Conservation (phyloP, 78 protist genomes). For the Creolimax fragrantissima region DNA sequence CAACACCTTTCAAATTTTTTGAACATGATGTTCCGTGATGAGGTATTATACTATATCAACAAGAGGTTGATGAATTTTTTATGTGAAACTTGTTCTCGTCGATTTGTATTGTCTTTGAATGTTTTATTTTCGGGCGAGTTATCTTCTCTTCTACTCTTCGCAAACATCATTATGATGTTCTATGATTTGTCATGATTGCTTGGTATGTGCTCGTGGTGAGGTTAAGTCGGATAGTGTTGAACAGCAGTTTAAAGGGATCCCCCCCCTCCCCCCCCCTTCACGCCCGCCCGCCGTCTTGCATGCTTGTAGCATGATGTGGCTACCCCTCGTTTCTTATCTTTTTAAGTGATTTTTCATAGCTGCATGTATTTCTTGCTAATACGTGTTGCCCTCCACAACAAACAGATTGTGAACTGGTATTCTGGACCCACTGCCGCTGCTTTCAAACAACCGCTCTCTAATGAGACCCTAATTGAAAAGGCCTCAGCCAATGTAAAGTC, state of each 20-base stretch:
- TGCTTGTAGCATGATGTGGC: too few relatives aligned
- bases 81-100: too few relatives aligned
- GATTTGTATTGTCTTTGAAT: not conserved
- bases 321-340: too few relatives aligned
- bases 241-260: not conserved
- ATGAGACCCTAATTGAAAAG: not conserved
- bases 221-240: not conserved
- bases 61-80: too few relatives aligned
- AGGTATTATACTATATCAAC: not conserved
- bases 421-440: not conserved
- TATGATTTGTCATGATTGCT: too few relatives aligned
- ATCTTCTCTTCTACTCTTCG: too few relatives aligned
- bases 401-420: conserved; percentile 1
- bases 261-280: not conserved
- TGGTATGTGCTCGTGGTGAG: too few relatives aligned
- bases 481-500: not conserved
- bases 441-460: not conserved
- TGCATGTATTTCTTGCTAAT: too few relatives aligned
- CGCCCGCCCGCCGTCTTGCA: not conserved
- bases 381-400: too few relatives aligned
- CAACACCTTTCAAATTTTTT: not conserved
- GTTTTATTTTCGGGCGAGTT: not conserved
- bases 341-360: too few relatives aligned
- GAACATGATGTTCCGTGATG: conserved; percentile 14
- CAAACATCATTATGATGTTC: too few relatives aligned